Conservation (phyloP, 1,284 basidiomycete genomes). For the Malassezia restricta region DNA sequence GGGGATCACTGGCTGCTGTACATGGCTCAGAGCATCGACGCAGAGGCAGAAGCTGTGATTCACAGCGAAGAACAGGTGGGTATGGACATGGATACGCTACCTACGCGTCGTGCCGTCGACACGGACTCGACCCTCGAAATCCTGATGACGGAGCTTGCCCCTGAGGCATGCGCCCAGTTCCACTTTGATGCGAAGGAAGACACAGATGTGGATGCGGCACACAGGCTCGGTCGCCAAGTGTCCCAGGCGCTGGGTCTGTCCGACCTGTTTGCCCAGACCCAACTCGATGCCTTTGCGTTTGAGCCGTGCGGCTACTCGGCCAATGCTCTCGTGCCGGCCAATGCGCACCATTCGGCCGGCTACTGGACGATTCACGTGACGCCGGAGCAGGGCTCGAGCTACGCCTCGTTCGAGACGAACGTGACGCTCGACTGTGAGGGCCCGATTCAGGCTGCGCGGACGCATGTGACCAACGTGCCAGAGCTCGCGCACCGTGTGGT, state of each 20-base stretch:
- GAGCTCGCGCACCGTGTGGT: slow-evolving; percentile 72
- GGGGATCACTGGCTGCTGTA: slow-evolving; percentile 98
- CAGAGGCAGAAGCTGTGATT: background rate
- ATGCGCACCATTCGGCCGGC: slow-evolving; percentile 22
- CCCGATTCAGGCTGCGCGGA: background rate
- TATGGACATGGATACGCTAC: slow-evolving; percentile 15
- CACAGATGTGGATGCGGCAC: slow-evolving; percentile 40
- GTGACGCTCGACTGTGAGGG: slow-evolving; percentile 57
- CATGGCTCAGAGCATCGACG: slow-evolving; percentile 30
- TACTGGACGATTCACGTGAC: slow-evolving; percentile 99
- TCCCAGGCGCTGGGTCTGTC: slow-evolving; percentile 69
- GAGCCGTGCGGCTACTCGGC: slow-evolving; percentile 91
- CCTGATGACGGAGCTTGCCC: slow-evolving; percentile 86
- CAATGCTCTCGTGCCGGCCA: slow-evolving; percentile 59
- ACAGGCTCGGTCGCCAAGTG: slow-evolving; percentile 58
- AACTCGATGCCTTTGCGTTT: slow-evolving; percentile 85
- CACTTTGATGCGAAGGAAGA: slow-evolving; percentile 51
- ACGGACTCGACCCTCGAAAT: slow-evolving; percentile 91
- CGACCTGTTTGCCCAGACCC: slow-evolving; percentile 68
- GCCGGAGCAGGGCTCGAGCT: slow-evolving; percentile 91
- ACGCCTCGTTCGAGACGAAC: slow-evolving; percentile 97
- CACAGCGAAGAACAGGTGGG: background rate
- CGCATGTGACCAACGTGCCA: slow-evolving; percentile 49
- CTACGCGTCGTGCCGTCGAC: slow-evolving; percentile 12
- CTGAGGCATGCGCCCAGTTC: slow-evolving; percentile 64